Base-by-base conservation (phyloP, 345 rosid genomes). In the Salix caprea region DNA sequence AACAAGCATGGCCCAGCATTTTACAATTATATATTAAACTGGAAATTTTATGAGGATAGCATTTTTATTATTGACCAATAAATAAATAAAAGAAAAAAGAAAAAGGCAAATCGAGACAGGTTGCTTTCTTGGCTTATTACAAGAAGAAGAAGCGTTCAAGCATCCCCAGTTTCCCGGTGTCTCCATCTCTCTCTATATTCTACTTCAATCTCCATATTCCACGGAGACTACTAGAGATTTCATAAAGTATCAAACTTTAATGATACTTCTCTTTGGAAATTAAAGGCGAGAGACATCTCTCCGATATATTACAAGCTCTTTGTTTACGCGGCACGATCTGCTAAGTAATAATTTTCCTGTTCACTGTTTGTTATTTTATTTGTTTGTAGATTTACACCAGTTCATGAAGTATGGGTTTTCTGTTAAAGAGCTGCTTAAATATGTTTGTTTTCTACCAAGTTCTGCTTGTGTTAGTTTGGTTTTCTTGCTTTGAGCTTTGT, bases 121-220 rank as follows among this genome's bases (percentile, higher is more conserved):
- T 50, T 6, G 19, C 36, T 65, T 79, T 36, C 67, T 54, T 86
- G 86, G 83, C 67, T 30, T 76, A 9, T 67, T 50, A 42, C 39
- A 67, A 65, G 86, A 70, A 73, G 82, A 69, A 66, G 83, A 77
- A 76, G 84, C 87, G 69, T 84, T 40, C 65, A 85, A 88, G 89
- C 86, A 76, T 82, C 46, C 76, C 36, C 56, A 42, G 42, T 46
- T 7, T 73, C 80, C 30, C 65, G 7, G 15, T 62, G 44, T 56
- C 65, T 77, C 16, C 39, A 3, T 66, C 42, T 71, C 34, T 66
- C 67, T 71, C 72, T 52, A 40, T 30, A 54, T 48, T 69, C 67
- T 71, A 68, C 42, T 65, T 21, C 24, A 36, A 18, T 48, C 64
- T 68, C 64, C 37, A 2, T n/a, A 42, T 5, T 23, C 23, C 15